phyloP scores from a whole-genome alignment of 2,329 filamentous ascomycete species.

The Penicillium sp. region DNA sequence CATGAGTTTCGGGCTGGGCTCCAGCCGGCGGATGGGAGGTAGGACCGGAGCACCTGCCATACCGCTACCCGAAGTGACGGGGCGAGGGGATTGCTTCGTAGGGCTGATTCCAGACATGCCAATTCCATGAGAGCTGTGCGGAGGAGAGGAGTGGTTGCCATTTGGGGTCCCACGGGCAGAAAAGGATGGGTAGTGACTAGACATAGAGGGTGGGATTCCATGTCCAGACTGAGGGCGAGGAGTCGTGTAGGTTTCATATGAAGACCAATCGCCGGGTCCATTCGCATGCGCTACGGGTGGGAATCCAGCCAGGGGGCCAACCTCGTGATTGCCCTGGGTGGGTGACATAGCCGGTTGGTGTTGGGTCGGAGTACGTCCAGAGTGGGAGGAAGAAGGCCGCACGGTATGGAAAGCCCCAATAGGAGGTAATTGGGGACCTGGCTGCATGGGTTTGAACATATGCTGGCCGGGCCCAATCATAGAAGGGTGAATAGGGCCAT shows the following conservation, averaged over 20 bases:
- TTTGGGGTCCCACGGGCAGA: constrained; percentile 33
- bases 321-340: constrained; percentile 51
- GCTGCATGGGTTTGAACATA: constrained; percentile 27
- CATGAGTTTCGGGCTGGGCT: constrained; percentile 47
- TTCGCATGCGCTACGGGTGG: constrained; percentile 32
- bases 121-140: constrained; percentile 38
- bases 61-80: constrained; percentile 34
- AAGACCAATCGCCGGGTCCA: constrained; percentile 31
- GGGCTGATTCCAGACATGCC: constrained; percentile 48
- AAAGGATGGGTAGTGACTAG: constrained; percentile 34
- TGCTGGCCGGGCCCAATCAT: constrained; percentile 18
- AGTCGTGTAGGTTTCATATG: constrained; percentile 33
- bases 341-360: constrained; percentile 50
- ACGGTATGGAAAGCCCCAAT: constrained; percentile 34
- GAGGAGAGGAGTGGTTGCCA: constrained; percentile 35
- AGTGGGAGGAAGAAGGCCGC: constrained; percentile 46
- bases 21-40: constrained; percentile 42
- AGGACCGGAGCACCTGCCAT: constrained; percentile 38
- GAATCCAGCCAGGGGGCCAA: constrained; percentile 47
- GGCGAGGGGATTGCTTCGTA: constrained; percentile 46
- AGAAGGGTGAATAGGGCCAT: constrained; percentile 28
- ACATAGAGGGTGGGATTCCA: constrained; percentile 30
- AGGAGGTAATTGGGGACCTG: constrained; percentile 32
- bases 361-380: constrained; percentile 38
- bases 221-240: constrained; percentile 32